Conservation (phyloP, 176 grass and related monocot genomes). For the Oryza glaberrima region DNA sequence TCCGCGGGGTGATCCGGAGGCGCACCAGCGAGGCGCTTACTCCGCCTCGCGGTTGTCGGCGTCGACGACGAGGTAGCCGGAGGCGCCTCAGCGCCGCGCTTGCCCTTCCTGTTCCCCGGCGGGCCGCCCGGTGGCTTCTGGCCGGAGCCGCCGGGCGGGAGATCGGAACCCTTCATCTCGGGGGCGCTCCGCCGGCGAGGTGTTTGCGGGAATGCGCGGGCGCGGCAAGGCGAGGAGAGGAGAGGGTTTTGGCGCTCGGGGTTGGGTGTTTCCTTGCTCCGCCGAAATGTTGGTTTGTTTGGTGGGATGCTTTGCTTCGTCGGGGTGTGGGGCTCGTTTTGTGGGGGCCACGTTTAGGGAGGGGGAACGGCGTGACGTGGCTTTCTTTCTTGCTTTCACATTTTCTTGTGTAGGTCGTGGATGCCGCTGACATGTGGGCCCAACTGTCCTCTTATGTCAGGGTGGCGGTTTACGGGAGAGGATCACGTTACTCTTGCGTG, state of each 20-base stretch:
- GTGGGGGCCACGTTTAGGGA: neutral
- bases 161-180: slow-evolving; percentile 43
- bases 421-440: neutral
- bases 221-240: slow-evolving; percentile 26
- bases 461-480: too few relatives aligned
- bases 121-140: neutral
- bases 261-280: too few relatives aligned
- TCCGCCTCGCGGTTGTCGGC: too few relatives aligned
- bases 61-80: too few relatives aligned
- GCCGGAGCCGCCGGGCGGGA: neutral
- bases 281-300: neutral
- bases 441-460: neutral
- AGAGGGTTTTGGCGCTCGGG: slow-evolving; percentile 32
- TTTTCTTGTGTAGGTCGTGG: too few relatives aligned
- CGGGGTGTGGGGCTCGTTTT: neutral
- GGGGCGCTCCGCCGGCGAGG: slow-evolving; percentile 30
- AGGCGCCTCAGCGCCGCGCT: neutral
- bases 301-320: neutral
- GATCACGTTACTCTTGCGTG: too few relatives aligned
- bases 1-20: too few relatives aligned
- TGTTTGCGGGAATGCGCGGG: slow-evolving; percentile 44
- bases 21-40: too few relatives aligned
- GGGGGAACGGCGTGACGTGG: neutral
- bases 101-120: slow-evolving; percentile 31
- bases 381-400: neutral